A percentile compares a stretch with the other conserved stretches of the same genome.
These are phyloP conservation scores for Aspergillus nidulans DNA, from an alignment of 495 filamentous ascomycete genomes.

Conservation along the genomic window DNA sequence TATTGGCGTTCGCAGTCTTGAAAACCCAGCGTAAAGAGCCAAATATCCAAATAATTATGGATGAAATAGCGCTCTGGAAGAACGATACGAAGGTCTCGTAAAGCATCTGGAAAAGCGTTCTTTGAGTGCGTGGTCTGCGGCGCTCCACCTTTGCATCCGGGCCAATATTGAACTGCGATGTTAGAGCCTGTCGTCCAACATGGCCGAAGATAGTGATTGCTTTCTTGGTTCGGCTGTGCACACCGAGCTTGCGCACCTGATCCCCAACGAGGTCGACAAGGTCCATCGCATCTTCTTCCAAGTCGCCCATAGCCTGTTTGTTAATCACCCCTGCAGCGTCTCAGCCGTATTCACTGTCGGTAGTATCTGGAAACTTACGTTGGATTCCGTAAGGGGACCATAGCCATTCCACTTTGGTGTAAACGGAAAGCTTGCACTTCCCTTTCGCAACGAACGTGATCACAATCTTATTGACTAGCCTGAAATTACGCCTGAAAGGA, in stretches of 20 bases:
- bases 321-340: constrained; percentile 58
- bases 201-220: constrained; percentile 87
- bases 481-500: constrained; percentile 72
- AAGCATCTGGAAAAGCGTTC: constrained; percentile 64
- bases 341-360: constrained; percentile 7
- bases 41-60: constrained; percentile 69
- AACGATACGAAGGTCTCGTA: constrained; percentile 64
- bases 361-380: constrained; percentile 35
- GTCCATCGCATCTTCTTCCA: constrained; percentile 78
- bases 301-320: constrained; percentile 72
- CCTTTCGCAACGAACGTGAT: constrained; percentile 91
- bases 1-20: constrained; percentile 68
- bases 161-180: constrained; percentile 56
- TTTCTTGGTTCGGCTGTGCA: constrained; percentile 80
- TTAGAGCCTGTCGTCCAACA: constrained; percentile 67
- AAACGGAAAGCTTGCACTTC: constrained; percentile 86
- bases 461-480: constrained; percentile 83
- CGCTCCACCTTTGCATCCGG: constrained; percentile 33
- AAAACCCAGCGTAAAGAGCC: constrained; percentile 58
- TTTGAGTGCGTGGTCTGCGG: constrained; percentile 59
- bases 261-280: constrained; percentile 81
- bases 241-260: constrained; percentile 74
- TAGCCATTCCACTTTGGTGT: constrained; percentile 81
- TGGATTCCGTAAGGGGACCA: constrained; percentile 59
- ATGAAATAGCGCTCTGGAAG: constrained; percentile 63